Percentiles rank a stretch among this genome's conserved stretches.
Evolutionary conservation across 1,284 basidiomycete species (phyloP).

Genomic region (Trichosporon faecale): DNA sequence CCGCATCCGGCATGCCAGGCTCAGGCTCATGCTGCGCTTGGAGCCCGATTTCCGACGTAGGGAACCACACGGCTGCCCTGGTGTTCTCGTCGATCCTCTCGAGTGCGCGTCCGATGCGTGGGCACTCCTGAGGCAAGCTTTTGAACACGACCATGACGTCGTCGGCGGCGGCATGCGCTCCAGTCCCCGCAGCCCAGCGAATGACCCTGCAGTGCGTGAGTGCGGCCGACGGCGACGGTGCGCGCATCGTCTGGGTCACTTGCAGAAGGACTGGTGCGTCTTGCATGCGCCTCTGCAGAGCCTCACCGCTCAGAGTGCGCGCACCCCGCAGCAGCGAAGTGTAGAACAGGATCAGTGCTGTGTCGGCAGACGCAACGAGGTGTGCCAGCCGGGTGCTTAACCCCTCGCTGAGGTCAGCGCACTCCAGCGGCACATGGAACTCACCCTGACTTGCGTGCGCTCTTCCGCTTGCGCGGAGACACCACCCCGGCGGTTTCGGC

Average conservation of each 20-base stretch:
- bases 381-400: slow-evolving; percentile 17
- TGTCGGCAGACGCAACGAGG: slow-evolving; percentile 24
- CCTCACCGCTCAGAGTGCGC: slow-evolving; percentile 17
- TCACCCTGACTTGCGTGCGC: slow-evolving; percentile 9
- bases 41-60: neutral
- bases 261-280: slow-evolving; percentile 19
- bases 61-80: neutral
- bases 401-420: neutral
- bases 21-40: neutral
- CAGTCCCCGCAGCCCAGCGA: neutral
- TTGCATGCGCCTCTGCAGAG: slow-evolving; percentile 16
- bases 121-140: slow-evolving; percentile 30
- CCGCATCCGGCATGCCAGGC: neutral
- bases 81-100: neutral
- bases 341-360: slow-evolving; percentile 45
- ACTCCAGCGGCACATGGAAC: neutral
- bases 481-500: slow-evolving; percentile 34
- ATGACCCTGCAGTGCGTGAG: slow-evolving; percentile 27
- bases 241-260: neutral
- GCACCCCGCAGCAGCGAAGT: slow-evolving; percentile 32
- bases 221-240: slow-evolving; percentile 26
- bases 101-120: slow-evolving; percentile 24
- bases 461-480: slow-evolving; percentile 37
- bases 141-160: slow-evolving; percentile 26
- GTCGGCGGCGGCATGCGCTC: slow-evolving; percentile 2